Evolutionary conservation across 2,329 filamentous ascomycete genomes (phyloP).

Genomic region (Trichophyton simii): DNA sequence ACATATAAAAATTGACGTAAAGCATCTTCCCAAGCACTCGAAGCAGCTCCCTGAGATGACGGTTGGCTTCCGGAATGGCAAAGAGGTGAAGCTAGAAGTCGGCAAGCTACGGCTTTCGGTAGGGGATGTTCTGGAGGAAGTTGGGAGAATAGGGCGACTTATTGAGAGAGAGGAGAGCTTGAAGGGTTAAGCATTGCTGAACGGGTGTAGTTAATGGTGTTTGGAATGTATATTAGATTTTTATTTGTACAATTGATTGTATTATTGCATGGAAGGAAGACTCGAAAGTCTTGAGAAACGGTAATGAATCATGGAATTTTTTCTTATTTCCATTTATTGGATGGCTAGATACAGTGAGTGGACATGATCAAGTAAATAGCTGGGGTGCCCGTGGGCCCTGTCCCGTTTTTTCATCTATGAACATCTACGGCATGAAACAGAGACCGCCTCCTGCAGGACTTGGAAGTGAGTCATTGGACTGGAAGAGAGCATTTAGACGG

Average conservation of each 20-base stretch:
- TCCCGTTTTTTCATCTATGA: background rate
- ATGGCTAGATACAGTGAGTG: background rate
- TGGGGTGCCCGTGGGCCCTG: background rate
- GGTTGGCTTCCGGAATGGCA: constrained; percentile 92
- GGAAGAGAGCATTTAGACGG: constrained; percentile 46
- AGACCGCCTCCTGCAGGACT: background rate
- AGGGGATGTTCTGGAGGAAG: constrained; percentile 73
- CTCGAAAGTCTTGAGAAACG: background rate
- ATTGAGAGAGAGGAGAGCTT: constrained; percentile 76
- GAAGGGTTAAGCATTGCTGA: constrained; percentile 27
- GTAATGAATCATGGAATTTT: background rate
- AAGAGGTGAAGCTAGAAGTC: constrained; percentile 71
- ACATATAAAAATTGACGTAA: constrained; percentile 64
- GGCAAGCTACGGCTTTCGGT: constrained; percentile 68
- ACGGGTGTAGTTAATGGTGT: constrained; percentile 8
- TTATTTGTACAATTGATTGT: background rate
- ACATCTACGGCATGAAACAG: background rate
- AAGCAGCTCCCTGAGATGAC: constrained; percentile 55
- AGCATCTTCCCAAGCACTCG: constrained; percentile 58
- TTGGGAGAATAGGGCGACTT: constrained; percentile 74
- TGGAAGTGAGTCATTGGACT: background rate
- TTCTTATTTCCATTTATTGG: background rate
- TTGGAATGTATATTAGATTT: background rate
- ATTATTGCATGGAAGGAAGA: background rate
- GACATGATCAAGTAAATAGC: background rate